Percentiles rank a stretch among this genome's conserved stretches.
These are phyloP conservation scores for Fistulifera pelliculosa DNA, from an alignment of 108 stramenopile genomes.

Conservation along the genomic window DNA sequence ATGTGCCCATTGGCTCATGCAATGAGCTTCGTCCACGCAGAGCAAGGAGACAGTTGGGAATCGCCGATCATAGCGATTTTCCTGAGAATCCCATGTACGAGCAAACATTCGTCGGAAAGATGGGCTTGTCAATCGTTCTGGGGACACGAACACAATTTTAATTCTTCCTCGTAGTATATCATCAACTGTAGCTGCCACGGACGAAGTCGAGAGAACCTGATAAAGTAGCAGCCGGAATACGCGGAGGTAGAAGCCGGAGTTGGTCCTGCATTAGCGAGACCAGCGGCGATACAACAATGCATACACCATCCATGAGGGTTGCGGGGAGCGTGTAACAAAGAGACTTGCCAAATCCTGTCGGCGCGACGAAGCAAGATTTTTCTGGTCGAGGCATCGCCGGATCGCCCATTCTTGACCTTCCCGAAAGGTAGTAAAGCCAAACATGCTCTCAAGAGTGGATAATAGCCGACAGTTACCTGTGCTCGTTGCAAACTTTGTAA, in stretches of 20 bases:
- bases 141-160: constrained; percentile 86
- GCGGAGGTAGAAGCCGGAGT: constrained; percentile 72
- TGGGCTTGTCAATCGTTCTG: constrained; percentile 84
- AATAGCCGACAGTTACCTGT: no score
- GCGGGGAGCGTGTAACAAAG: constrained; percentile 96
- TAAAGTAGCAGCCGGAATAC: constrained; percentile 78
- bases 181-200: constrained; percentile 73
- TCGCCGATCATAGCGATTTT: constrained; percentile 38
- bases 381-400: constrained; percentile 47
- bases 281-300: constrained; percentile 93
- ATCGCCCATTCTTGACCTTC: constrained; percentile 92
- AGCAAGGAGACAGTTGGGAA: constrained; percentile 85
- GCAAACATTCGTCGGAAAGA: constrained; percentile 83
- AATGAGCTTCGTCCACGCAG: constrained; percentile 95
- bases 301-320: constrained; percentile 79
- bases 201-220: constrained; percentile 53
- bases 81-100: constrained; percentile 58
- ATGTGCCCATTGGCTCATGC: constrained; percentile 91
- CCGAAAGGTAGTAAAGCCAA: constrained; percentile 71
- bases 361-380: constrained; percentile 85
- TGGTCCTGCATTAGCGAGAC: constrained; percentile 95
- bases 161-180: constrained; percentile 64
- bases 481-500: no score
- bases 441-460: constrained; percentile 31
- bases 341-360: constrained; percentile 97